Evolutionary conservation across 2,329 filamentous ascomycete genomes (phyloP), one percentile per base, ranked within the genome.

Genomic region (Cercospora sojina): DNA sequence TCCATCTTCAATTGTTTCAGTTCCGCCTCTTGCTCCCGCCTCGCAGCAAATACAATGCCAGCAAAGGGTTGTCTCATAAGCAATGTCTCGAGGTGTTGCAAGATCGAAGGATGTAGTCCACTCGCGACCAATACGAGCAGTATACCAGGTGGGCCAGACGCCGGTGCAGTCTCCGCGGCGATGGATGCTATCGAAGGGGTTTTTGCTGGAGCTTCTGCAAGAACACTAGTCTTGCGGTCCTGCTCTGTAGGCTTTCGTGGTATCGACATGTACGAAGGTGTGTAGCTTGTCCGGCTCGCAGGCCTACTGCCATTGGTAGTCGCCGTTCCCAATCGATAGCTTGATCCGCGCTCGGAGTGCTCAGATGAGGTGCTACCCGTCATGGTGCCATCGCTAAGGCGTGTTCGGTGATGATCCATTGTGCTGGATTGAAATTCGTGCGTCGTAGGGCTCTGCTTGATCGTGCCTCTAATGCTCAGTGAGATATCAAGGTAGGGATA

Each of bases 1-100:
- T 72, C 67, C 70, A 73, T 71, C 57, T 72, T 72, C 32, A 73
- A 32, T 53, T 71, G 69, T 60, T 72, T 73, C 38, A 73, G n/a
- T 23, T 57, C 59, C n/a, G 61, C 55, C 23, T 71, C 70, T 43
- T 72, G 64, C 18, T 70, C 58, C 12, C 64, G 56, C n/a, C 57
- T 64, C 8, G 67, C 69, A 32, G 56, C 63, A 13, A 70, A 29
- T 2, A 64, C 56, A 43, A 72, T 68, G 27, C 62, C 62, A 10
- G 69, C 65, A 16, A 72, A 68, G 32, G 53, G 60, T 35, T 70
- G 70, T 51, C 64, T 66, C 38, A 29, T 56, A 16, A 72, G 59
- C 16, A 72, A 63, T 55, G 68, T 71, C 56, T 72, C 70, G 47
- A 72, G 55, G 62, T 70, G 67, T 16, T 59, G 59, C 16, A 71